Evolutionary conservation across 495 filamentous ascomycete species (phyloP).

Genomic region (Schizothecium vesticola): DNA sequence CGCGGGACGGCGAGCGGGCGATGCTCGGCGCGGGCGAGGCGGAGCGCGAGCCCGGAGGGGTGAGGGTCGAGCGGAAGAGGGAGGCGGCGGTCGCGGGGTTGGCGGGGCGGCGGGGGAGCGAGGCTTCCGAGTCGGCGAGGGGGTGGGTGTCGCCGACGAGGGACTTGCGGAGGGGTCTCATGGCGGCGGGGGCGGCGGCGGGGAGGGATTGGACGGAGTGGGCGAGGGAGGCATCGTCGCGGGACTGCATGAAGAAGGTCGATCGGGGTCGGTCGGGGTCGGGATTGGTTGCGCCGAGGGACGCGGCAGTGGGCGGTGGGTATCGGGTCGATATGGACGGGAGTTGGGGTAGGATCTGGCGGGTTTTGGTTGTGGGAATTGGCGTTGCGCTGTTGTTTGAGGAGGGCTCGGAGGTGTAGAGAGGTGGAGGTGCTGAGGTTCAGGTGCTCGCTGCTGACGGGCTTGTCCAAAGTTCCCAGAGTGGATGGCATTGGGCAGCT

Average conservation of each 20-base stretch:
- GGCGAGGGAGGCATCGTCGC: constrained; percentile 37
- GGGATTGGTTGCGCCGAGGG: neutral
- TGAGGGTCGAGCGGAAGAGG: constrained; percentile 53
- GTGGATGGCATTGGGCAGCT: neutral
- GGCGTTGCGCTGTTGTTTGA: neutral
- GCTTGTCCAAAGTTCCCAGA: neutral
- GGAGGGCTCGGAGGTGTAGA: neutral
- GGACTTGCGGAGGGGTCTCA: constrained; percentile 32
- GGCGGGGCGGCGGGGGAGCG: constrained; percentile 45
- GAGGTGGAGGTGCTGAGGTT: neutral
- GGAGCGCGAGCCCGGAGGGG: constrained; percentile 49
- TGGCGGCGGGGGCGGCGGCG: constrained; percentile 35
- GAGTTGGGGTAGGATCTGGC: neutral
- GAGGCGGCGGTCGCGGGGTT: constrained; percentile 51
- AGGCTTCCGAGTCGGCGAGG: constrained; percentile 38
- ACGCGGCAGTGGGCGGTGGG: neutral
- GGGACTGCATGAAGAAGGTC: constrained; percentile 38
- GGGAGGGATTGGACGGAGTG: constrained; percentile 39
- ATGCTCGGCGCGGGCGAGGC: constrained; percentile 49
- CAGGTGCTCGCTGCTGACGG: neutral
- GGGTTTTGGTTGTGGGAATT: neutral
- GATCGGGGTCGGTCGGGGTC: neutral
- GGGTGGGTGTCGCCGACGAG: constrained; percentile 26
- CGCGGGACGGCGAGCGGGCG: constrained; percentile 51
- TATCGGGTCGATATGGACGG: neutral